Evolutionary conservation across 2,329 filamentous ascomycete genomes (phyloP).

Genomic region (Aureobasidium sp.): DNA sequence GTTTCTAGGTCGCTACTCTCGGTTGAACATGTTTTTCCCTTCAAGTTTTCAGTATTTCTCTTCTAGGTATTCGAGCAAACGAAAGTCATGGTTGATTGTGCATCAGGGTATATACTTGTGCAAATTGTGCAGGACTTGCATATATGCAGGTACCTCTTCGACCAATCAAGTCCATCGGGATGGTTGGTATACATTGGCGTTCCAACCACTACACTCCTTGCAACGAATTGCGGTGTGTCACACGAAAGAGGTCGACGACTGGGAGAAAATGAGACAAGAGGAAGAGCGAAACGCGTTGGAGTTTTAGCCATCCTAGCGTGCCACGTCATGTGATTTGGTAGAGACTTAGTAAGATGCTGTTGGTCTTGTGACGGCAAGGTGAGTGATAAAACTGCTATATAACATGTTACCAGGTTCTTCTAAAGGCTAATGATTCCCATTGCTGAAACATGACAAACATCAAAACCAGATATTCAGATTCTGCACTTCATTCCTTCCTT

Average conservation of each 20-base stretch:
- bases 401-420: constrained; percentile 1
- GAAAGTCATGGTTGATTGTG: background rate
- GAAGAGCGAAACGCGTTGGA: background rate
- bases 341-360: constrained; percentile 13
- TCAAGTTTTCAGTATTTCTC: background rate
- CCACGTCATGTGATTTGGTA: constrained; percentile 7
- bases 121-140: background rate
- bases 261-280: background rate
- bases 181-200: background rate
- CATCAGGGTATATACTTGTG: background rate
- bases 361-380: constrained; percentile 14
- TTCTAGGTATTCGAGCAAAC: background rate
- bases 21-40: background rate
- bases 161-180: background rate
- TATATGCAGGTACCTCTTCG: constrained; percentile 6
- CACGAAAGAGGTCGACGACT: background rate
- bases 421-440: background rate
- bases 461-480: background rate
- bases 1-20: background rate
- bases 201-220: background rate
- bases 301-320: constrained; percentile 14
- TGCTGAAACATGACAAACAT: background rate
- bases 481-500: background rate
- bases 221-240: background rate
- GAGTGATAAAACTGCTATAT: background rate